A percentile compares a stretch with the other conserved stretches of the same genome.
phyloP scores from a whole-genome alignment of 306 rosid genomes.

The Pyrus pyrifolia region DNA sequence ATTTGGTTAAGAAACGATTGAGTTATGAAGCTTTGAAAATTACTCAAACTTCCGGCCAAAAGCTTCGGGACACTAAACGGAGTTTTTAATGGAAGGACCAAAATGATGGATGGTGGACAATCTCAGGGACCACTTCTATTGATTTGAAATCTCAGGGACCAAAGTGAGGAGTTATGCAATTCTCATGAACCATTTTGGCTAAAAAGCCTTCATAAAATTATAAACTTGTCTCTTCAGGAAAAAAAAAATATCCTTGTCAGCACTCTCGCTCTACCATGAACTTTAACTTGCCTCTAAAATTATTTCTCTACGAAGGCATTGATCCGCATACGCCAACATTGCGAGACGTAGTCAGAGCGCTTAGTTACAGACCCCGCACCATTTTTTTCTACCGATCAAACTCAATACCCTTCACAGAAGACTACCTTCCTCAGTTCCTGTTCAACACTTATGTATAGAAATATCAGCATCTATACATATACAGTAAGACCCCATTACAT shows the following conservation, averaged over 20 bases:
- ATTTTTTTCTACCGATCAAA: slow-evolving; percentile 11
- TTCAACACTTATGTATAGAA: background rate
- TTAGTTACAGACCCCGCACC: slow-evolving; percentile 57
- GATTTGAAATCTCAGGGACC: too few species aligned
- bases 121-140: too few species aligned
- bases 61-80: too few species aligned
- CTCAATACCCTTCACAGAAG: background rate
- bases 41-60: too few species aligned
- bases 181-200: too few species aligned
- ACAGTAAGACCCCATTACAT: background rate
- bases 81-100: too few species aligned
- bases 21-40: too few species aligned
- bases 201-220: too few species aligned
- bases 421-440: background rate
- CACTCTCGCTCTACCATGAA: slow-evolving; percentile 71
- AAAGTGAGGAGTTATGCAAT: too few species aligned
- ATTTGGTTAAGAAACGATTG: too few species aligned
- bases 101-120: too few species aligned
- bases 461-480: slow-evolving; percentile 2
- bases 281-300: slow-evolving; percentile 27
- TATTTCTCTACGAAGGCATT: slow-evolving; percentile 34
- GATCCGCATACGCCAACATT: slow-evolving; percentile 37
- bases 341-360: slow-evolving; percentile 45
- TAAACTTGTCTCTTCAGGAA: slow-evolving; percentile 19
- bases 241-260: slow-evolving; percentile 83